Evolutionary conservation across 176 grass and related monocot genomes (phyloP).

Genomic region (Eremochloa ophiuroides): DNA sequence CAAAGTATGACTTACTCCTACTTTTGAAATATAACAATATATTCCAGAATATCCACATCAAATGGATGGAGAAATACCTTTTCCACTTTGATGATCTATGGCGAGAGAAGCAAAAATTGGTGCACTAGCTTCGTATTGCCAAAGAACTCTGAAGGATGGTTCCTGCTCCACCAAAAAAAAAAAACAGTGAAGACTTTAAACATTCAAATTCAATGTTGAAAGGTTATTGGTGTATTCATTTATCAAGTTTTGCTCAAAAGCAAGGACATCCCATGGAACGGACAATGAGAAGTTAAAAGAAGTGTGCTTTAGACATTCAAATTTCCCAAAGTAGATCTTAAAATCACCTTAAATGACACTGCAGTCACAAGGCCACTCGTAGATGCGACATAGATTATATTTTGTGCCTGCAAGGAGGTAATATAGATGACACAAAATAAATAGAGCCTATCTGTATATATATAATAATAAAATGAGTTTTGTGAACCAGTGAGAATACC

Average conservation of each 20-base stretch:
- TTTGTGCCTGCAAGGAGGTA: slow-evolving; percentile 36
- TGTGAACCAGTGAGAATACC: slow-evolving; percentile 33
- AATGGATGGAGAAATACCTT: slow-evolving; percentile 40
- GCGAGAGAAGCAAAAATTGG: slow-evolving; percentile 78
- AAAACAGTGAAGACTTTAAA: slow-evolving; percentile 23
- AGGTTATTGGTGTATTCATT: neutral
- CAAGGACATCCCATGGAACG: neutral
- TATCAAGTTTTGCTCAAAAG: slow-evolving; percentile 12
- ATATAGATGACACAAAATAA: slow-evolving; percentile 10
- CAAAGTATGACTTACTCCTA: neutral
- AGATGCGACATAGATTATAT: slow-evolving; percentile 66
- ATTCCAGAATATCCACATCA: neutral
- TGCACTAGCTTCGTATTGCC: slow-evolving; percentile 60
- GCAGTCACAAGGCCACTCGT: slow-evolving; percentile 85
- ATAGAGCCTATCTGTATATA: neutral
- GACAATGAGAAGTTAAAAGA: neutral
- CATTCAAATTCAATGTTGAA: neutral
- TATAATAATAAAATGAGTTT: slow-evolving; percentile 1
- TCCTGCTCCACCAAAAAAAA: slow-evolving; percentile 43
- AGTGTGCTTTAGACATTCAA: neutral
- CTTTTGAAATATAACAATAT: neutral
- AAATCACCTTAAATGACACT: slow-evolving; percentile 63
- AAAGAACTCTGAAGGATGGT: slow-evolving; percentile 43
- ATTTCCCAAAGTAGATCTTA: slow-evolving; percentile 9
- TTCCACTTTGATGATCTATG: slow-evolving; percentile 58